Evolutionary conservation across 129 eudicot species (phyloP).

Genomic region (Calendula officinalis): DNA sequence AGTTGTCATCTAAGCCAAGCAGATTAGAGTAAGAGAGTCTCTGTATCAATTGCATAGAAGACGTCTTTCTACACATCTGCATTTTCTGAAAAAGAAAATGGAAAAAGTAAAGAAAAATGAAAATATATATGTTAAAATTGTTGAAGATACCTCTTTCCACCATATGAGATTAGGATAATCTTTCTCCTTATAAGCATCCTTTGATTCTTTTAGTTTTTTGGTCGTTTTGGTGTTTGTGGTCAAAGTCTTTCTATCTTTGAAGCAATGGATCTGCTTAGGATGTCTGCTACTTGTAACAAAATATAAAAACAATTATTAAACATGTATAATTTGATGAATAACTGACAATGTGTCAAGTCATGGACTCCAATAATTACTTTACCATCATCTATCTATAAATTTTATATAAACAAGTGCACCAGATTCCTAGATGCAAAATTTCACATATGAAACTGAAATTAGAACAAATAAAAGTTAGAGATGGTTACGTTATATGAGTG

Average conservation of each 20-base stretch:
- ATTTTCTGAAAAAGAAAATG: slow-evolving; percentile 53
- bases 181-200: slow-evolving; percentile 43
- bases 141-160: slow-evolving; percentile 88
- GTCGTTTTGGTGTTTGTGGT: slow-evolving; percentile 43
- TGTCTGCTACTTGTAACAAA: slow-evolving; percentile 30
- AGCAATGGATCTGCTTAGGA: slow-evolving; percentile 36
- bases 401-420: not conserved
- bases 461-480: not conserved
- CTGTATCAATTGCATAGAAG: slow-evolving; percentile 59
- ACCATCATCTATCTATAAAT: not conserved
- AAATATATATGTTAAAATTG: slow-evolving; percentile 14
- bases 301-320: slow-evolving; percentile 4
- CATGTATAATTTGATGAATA: not conserved
- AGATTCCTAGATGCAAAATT: not conserved
- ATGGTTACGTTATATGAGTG: slow-evolving; percentile 14
- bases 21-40: slow-evolving; percentile 70
- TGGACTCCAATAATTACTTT: not conserved
- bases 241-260: slow-evolving; percentile 46
- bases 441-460: not conserved
- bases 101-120: not conserved
- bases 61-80: slow-evolving; percentile 71
- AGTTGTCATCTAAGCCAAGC: slow-evolving; percentile 74
- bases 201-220: slow-evolving; percentile 38
- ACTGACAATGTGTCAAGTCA: not conserved
- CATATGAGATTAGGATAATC: slow-evolving; percentile 62